Conservation (phyloP, 1,284 basidiomycete species). For the Leccinum griseonigrum region DNA sequence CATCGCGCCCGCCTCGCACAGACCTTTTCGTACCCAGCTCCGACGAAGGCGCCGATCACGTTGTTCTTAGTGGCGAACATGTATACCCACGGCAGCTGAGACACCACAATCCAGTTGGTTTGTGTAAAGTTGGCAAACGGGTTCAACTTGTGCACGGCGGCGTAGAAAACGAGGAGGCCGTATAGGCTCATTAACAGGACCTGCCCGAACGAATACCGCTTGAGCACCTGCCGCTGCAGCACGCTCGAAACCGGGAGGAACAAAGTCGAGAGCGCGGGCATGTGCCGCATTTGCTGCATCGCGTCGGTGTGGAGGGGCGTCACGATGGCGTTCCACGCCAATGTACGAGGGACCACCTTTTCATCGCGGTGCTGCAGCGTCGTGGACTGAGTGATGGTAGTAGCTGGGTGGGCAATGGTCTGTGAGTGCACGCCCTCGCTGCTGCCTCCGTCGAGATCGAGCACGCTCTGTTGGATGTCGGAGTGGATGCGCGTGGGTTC, state of each 20-base stretch:
- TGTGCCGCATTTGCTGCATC: slow-evolving; percentile 39
- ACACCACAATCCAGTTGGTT: slow-evolving; percentile 61
- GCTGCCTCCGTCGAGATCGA: slow-evolving; percentile 20
- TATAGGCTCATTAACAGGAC: slow-evolving; percentile 48
- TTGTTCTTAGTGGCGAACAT: slow-evolving; percentile 76
- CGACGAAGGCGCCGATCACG: slow-evolving; percentile 58
- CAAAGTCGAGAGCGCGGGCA: slow-evolving; percentile 41
- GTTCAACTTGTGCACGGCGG: slow-evolving; percentile 49
- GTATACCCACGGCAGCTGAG: slow-evolving; percentile 72
- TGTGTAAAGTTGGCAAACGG: slow-evolving; percentile 53
- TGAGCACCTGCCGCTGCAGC: slow-evolving; percentile 40
- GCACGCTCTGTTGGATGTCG: slow-evolving; percentile 14
- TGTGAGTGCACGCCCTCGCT: slow-evolving; percentile 13
- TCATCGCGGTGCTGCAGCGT: slow-evolving; percentile 4
- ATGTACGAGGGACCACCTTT: slow-evolving; percentile 7
- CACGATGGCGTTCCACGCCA: not conserved
- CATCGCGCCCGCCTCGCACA: slow-evolving; percentile 10
- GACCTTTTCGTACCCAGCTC: slow-evolving; percentile 74
- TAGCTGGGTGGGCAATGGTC: not conserved
- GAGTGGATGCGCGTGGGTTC: slow-evolving; percentile 23
- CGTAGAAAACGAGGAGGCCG: slow-evolving; percentile 46
- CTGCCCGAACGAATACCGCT: slow-evolving; percentile 54
- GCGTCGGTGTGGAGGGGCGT: not conserved
- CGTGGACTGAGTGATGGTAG: not conserved
- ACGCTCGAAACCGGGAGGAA: slow-evolving; percentile 39